Evolutionary conservation across 2,329 filamentous ascomycete genomes (phyloP).

Genomic region (Trichophyton verrucosum): DNA sequence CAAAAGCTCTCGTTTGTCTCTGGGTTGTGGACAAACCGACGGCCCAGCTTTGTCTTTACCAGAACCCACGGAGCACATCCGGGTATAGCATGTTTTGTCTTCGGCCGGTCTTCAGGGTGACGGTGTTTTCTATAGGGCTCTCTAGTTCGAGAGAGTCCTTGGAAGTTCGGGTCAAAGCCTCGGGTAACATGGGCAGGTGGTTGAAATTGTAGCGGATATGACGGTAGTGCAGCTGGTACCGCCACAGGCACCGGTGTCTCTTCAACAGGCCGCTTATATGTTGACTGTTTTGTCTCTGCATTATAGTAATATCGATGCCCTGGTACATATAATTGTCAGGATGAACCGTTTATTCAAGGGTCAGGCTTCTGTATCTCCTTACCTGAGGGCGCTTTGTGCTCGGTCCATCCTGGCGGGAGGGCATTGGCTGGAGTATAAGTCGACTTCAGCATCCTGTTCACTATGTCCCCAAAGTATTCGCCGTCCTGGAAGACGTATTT

Average conservation of each 20-base stretch:
- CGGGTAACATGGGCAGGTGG: constrained; percentile 20
- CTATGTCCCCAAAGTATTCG: neutral
- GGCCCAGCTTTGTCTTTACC: constrained; percentile 80
- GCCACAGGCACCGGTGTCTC: constrained; percentile 14
- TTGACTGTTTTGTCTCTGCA: constrained; percentile 67
- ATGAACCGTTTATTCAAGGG: neutral
- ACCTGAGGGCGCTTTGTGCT: constrained; percentile 76
- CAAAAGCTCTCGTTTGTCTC: constrained; percentile 82
- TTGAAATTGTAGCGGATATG: constrained; percentile 15
- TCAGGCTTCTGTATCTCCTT: constrained; percentile 16
- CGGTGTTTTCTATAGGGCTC: constrained; percentile 46
- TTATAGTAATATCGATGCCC: constrained; percentile 87
- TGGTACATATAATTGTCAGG: constrained; percentile 16
- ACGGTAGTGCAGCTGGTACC: constrained; percentile 1
- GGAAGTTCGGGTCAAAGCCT: constrained; percentile 32
- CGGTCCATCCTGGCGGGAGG: constrained; percentile 74
- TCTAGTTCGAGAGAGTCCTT: constrained; percentile 35
- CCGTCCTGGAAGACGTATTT: neutral
- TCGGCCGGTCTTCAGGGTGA: constrained; percentile 66
- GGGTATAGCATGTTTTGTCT: constrained; percentile 65
- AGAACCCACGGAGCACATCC: constrained; percentile 77
- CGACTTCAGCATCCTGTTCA: constrained; percentile 56
- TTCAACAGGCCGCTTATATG: constrained; percentile 62
- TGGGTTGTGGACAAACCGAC: constrained; percentile 82
- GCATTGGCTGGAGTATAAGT: constrained; percentile 59